Conservation (phyloP, 73 alveolate genomes). For the Paramecium pentaurelia region DNA sequence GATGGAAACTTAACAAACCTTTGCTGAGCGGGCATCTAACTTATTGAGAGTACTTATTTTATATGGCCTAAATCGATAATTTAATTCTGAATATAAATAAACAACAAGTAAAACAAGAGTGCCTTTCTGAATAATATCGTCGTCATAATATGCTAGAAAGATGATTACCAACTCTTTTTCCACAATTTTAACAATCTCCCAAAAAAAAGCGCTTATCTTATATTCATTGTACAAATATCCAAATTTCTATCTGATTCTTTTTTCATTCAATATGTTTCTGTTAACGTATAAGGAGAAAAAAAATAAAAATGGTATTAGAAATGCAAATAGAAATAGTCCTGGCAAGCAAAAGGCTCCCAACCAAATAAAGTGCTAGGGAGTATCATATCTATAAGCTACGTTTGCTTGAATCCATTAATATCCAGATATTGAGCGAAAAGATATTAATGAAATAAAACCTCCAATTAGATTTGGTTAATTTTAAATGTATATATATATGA, state of each 20-base stretch:
- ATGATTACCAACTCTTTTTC: not conserved
- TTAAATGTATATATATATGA: not conserved
- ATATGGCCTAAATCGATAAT: not conserved
- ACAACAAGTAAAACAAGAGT: not conserved
- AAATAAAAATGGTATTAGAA: not conserved
- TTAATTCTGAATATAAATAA: not conserved
- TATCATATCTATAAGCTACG: not conserved
- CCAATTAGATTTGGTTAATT: not conserved
- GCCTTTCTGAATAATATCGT: not conserved
- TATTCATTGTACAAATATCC: conserved; percentile 26
- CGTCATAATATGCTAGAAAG: not conserved
- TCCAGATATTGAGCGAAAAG: not conserved
- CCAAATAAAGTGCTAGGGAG: not conserved
- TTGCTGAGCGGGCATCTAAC: not conserved
- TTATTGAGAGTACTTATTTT: not conserved
- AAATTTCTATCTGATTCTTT: not conserved
- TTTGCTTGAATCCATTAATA: not conserved
- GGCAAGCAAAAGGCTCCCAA: not conserved
- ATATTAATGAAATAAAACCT: not conserved
- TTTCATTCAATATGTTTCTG: not conserved
- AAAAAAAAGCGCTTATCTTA: not conserved
- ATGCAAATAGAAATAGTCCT: not conserved
- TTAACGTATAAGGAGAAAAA: not conserved
- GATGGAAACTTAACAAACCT: not conserved
- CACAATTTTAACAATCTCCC: not conserved